Conservation (phyloP, 805 yeast genomes). For the Isabelozyma gotoi region DNA sequence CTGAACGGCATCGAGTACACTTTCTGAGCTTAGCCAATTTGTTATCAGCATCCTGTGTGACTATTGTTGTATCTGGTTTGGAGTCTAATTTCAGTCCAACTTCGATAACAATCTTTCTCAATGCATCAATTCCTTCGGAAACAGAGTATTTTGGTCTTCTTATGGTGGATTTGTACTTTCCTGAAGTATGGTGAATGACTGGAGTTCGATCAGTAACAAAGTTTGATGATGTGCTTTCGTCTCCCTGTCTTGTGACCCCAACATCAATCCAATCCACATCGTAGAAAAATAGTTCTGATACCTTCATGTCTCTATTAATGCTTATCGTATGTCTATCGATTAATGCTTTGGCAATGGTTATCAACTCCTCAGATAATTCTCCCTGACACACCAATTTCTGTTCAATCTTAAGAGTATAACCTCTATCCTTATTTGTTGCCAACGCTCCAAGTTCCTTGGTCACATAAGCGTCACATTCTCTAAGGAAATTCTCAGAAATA, state of each 20-base stretch:
- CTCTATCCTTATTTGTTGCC: conserved; percentile 19
- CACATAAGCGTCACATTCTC: conserved; percentile 51
- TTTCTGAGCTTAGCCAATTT: conserved; percentile 21
- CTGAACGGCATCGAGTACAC: conserved; percentile 42
- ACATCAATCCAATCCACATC: conserved; percentile 65
- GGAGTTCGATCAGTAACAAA: not conserved
- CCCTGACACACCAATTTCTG: conserved; percentile 64
- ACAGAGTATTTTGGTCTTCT: conserved; percentile 23
- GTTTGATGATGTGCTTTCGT: conserved; percentile 6
- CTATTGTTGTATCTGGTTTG: not conserved
- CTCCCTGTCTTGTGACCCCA: conserved; percentile 18
- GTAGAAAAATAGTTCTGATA: conserved; percentile 58
- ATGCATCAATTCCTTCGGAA: conserved; percentile 33
- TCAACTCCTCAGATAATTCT: conserved; percentile 47
- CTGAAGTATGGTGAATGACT: conserved; percentile 4
- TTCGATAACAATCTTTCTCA: conserved; percentile 34
- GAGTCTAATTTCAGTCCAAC: conserved; percentile 4
- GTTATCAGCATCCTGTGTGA: not conserved
- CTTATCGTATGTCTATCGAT: conserved; percentile 48
- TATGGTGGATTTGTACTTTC: conserved; percentile 1
- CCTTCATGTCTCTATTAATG: conserved; percentile 44
- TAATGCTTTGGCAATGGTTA: conserved; percentile 40
- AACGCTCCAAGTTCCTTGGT: conserved; percentile 26
- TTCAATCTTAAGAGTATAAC: conserved; percentile 50
- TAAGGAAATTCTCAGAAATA: conserved; percentile 58